Conservation (phyloP, 2,329 filamentous ascomycete genomes). For the Colletotrichum sp. region DNA sequence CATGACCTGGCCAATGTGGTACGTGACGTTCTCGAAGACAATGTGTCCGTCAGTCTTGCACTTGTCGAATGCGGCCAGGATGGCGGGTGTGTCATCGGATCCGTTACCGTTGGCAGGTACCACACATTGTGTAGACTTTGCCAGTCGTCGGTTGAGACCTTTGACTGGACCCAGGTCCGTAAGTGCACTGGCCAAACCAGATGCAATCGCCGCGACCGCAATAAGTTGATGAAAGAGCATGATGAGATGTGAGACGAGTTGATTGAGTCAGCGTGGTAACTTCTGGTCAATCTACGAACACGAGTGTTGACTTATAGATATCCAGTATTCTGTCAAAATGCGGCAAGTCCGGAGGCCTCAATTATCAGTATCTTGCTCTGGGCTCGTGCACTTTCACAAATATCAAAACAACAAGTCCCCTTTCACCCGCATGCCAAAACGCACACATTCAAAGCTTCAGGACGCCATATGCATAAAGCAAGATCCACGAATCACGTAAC, state of each 20-base stretch:
- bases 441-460: neutral
- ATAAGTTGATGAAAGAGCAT: neutral
- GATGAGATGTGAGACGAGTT: neutral
- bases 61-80: neutral
- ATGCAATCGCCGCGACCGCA: too few relatives aligned
- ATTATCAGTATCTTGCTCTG: neutral
- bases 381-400: fast-evolving
- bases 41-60: neutral
- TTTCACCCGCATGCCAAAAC: neutral
- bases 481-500: neutral
- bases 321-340: neutral
- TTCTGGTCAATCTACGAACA: neutral
- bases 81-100: neutral
- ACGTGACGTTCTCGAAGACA: neutral
- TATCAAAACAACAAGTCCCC: fast-evolving
- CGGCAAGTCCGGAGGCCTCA: neutral
- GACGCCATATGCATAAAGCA: fast-evolving
- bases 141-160: neutral
- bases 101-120: neutral
- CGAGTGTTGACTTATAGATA: neutral
- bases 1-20: neutral
- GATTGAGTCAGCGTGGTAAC: neutral
- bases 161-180: neutral
- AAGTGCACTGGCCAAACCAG: neutral
- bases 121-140: neutral